Conservation (phyloP, 345 rosid species). For the sweet orange (Citrus sinensis) region DNA sequence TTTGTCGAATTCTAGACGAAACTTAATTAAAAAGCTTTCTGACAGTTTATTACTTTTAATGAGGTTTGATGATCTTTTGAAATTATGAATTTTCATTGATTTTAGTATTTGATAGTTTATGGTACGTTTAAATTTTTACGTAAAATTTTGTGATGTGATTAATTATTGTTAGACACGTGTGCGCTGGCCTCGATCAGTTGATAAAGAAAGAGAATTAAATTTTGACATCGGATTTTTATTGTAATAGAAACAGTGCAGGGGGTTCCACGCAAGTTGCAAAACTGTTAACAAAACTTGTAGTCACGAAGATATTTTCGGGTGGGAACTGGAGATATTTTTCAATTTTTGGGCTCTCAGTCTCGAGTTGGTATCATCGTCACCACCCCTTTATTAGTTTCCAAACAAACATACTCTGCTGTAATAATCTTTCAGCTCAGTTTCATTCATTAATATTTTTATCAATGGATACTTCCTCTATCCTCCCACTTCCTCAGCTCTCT, state of each 20-base stretch:
- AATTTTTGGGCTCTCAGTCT: background rate
- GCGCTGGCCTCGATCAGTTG: too few relatives aligned
- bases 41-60: too few relatives aligned
- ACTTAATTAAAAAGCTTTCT: too few relatives aligned
- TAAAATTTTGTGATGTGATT: too few relatives aligned
- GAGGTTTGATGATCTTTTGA: too few relatives aligned
- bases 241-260: background rate
- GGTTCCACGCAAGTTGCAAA: background rate
- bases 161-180: too few relatives aligned
- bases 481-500: conserved; percentile 26
- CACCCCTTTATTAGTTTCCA: background rate
- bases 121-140: too few relatives aligned
- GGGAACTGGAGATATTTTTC: conserved; percentile 5
- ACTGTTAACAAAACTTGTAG: background rate
- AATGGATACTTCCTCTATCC: conserved; percentile 31
- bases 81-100: too few relatives aligned
- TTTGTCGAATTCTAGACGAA: too few relatives aligned
- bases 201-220: background rate
- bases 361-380: background rate
- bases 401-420: background rate
- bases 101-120: too few relatives aligned
- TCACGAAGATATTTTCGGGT: background rate
- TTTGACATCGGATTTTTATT: too few relatives aligned
- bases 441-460: background rate
- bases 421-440: background rate